A percentile compares a stretch with the other conserved stretches of the same genome.
Evolutionary conservation across 371 early-diverging fungal species (phyloP).

Genomic region (Mortierella sp.): DNA sequence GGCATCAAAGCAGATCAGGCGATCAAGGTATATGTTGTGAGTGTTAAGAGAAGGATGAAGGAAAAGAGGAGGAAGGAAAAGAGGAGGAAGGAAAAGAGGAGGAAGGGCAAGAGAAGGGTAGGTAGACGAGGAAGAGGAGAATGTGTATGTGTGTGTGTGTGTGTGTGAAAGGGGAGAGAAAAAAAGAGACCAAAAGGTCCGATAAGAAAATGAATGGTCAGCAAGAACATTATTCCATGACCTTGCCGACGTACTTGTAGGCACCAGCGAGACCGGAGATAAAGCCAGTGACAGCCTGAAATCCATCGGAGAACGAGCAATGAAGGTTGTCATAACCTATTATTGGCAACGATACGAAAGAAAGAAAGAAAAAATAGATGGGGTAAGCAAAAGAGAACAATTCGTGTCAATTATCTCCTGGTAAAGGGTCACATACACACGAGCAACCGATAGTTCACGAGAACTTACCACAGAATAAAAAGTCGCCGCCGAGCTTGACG

Average conservation of each 20-base stretch:
- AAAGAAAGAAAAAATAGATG: constrained; percentile 47
- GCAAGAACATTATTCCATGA: constrained; percentile 29
- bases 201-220: neutral
- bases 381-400: neutral
- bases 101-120: neutral
- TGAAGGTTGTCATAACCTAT: constrained; percentile 78
- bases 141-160: no score
- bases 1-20: neutral
- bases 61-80: neutral
- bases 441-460: no score
- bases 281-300: constrained; percentile 81
- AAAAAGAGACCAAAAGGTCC: constrained; percentile 3
- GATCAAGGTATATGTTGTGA: constrained; percentile 6
- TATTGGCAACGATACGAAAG: neutral
- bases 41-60: neutral
- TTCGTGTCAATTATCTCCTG: neutral
- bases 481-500: constrained; percentile 72
- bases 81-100: neutral
- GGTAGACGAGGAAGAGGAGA: neutral
- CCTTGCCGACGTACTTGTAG: constrained; percentile 65
- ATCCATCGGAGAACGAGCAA: constrained; percentile 72
- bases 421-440: neutral
- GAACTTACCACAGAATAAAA: constrained; percentile 74
- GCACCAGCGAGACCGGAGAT: constrained; percentile 75
- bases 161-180: neutral